Percentiles rank a stretch among this genome's conserved stretches.
phyloP scores from a whole-genome alignment of 2,329 filamentous ascomycete species.

The Pyrenochaeta sp. region DNA sequence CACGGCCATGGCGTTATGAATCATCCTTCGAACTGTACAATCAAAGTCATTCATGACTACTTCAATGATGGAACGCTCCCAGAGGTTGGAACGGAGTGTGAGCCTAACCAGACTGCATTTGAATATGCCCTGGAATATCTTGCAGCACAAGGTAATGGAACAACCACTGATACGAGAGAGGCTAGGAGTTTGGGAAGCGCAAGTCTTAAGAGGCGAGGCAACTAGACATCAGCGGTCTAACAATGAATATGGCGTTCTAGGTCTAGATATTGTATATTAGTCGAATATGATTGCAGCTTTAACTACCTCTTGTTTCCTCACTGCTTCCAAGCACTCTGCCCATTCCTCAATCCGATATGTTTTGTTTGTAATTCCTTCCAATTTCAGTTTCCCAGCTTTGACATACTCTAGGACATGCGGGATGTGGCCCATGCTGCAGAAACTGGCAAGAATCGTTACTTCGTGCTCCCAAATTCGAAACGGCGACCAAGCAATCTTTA shows the following conservation, averaged over 20 bases:
- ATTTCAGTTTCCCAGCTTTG: conserved; percentile 67
- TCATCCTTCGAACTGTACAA: conserved; percentile 16
- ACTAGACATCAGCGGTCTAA: too few species aligned
- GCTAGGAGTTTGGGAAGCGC: neutral
- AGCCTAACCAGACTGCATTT: conserved; percentile 14
- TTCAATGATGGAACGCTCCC: conserved; percentile 22
- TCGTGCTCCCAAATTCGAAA: conserved; percentile 73
- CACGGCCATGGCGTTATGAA: conserved; percentile 13
- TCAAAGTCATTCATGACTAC: conserved; percentile 15
- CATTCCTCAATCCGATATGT: conserved; percentile 76
- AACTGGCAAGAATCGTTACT: conserved; percentile 73
- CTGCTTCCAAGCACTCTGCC: conserved; percentile 72
- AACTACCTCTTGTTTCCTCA: conserved; percentile 75
- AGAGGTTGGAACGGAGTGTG: conserved; percentile 16
- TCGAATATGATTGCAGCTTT: conserved; percentile 78
- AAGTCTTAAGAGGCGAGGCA: too few species aligned
- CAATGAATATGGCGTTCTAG: too few species aligned
- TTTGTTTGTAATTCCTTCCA: conserved; percentile 76
- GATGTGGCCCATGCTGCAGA: conserved; percentile 68
- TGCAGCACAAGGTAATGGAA: neutral
- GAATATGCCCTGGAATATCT: neutral
- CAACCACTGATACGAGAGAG: neutral
- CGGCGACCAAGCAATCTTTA: conserved; percentile 72
- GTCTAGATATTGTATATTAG: conserved; percentile 1
- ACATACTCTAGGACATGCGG: conserved; percentile 49